Evolutionary conservation across 2,329 filamentous ascomycete species (phyloP).

Genomic region (Alternaria longipes): DNA sequence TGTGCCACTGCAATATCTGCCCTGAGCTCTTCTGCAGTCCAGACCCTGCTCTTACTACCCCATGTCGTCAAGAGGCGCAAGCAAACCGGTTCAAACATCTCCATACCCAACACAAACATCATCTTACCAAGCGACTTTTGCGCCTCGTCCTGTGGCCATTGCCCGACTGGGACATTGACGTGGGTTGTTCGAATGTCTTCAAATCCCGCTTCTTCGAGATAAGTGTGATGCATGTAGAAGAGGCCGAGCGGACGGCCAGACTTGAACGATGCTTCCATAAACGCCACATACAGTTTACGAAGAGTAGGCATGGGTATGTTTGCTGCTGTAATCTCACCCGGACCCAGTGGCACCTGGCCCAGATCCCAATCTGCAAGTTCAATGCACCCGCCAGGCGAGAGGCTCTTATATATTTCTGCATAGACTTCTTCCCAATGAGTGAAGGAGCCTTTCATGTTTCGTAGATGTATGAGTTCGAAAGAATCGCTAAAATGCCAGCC

Average conservation of each 20-base stretch:
- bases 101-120: slow-evolving; percentile 46
- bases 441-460: slow-evolving; percentile 59
- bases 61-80: slow-evolving; percentile 42
- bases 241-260: slow-evolving; percentile 54
- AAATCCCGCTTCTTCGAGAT: slow-evolving; percentile 57
- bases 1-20: slow-evolving; percentile 33
- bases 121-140: slow-evolving; percentile 47
- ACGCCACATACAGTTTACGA: slow-evolving; percentile 37
- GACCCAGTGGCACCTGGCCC: slow-evolving; percentile 29
- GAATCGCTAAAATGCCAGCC: slow-evolving; percentile 60
- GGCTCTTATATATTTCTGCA: slow-evolving; percentile 55
- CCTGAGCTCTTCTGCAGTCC: slow-evolving; percentile 41
- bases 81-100: slow-evolving; percentile 41
- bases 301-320: slow-evolving; percentile 35
- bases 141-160: slow-evolving; percentile 44
- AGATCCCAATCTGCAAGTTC: slow-evolving; percentile 57
- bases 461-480: slow-evolving; percentile 61
- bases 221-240: slow-evolving; percentile 53
- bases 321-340: background rate
- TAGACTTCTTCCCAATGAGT: slow-evolving; percentile 58
- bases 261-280: slow-evolving; percentile 52
- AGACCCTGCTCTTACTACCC: slow-evolving; percentile 39
- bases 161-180: slow-evolving; percentile 49
- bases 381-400: slow-evolving; percentile 58
- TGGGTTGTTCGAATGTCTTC: slow-evolving; percentile 53